These are phyloP conservation scores for Sporothrix pallida DNA, from an alignment of 2,329 filamentous ascomycete species.

Conservation along the genomic window DNA sequence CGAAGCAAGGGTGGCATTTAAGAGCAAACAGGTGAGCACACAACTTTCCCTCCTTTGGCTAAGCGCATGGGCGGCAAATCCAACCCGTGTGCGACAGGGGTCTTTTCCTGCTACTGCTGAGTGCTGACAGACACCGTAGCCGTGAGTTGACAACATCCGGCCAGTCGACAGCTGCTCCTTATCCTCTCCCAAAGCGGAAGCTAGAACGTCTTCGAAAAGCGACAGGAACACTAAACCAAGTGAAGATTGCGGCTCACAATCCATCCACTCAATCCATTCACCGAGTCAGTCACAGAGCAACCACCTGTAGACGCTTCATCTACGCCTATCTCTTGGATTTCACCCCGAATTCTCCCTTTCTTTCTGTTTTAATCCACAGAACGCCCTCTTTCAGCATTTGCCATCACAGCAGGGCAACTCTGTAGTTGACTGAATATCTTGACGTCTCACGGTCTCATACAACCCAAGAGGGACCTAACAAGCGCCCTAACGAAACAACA, in stretches of 20 bases:
- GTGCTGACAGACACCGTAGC: constrained; percentile 12
- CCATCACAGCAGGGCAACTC: too few species aligned
- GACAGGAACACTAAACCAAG: neutral
- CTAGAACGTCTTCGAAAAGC: constrained; percentile 1
- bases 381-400: too few species aligned
- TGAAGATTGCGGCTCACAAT: neutral
- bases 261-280: too few species aligned
- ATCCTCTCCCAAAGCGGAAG: constrained; percentile 20
- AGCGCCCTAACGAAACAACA: neutral
- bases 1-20: constrained; percentile 1
- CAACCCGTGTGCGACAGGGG: constrained; percentile 20
- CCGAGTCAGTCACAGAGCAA: too few species aligned
- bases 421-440: neutral
- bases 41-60: constrained; percentile 18
- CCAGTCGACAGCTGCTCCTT: neutral
- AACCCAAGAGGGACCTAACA: constrained; percentile 1
- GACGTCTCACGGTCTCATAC: neutral
- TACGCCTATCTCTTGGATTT: too few species aligned
- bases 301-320: too few species aligned
- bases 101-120: neutral
- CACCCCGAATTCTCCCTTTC: too few species aligned
- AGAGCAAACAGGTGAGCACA: neutral
- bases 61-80: constrained; percentile 25
- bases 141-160: neutral
- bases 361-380: too few species aligned